phyloP scores from a whole-genome alignment of 495 filamentous ascomycete genomes.

The Penicillium turbatum region DNA sequence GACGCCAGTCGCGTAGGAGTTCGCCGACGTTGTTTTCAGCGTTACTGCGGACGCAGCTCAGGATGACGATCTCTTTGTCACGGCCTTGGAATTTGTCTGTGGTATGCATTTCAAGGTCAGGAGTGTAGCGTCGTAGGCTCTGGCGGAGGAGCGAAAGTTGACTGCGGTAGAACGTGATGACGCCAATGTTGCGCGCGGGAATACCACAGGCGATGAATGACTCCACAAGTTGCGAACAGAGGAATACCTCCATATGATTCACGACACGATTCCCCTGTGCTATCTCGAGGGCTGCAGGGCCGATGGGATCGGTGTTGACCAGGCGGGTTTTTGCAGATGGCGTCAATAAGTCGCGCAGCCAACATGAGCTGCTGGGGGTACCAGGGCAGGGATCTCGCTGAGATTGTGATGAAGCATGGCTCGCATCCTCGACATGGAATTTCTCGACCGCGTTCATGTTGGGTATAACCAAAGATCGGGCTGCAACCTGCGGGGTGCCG shows the following conservation, averaged over 20 bases:
- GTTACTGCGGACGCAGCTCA: conserved; percentile 84
- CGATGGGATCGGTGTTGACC: conserved; percentile 78
- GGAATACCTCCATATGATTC: conserved; percentile 72
- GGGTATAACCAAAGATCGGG: conserved; percentile 54
- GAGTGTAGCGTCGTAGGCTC: conserved; percentile 43
- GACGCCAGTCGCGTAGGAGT: conserved; percentile 81
- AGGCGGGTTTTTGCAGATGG: conserved; percentile 72
- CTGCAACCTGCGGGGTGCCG: conserved; percentile 70
- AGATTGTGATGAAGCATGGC: conserved; percentile 16
- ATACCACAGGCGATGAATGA: conserved; percentile 71
- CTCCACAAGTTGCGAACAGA: conserved; percentile 75
- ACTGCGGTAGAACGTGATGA: conserved; percentile 96
- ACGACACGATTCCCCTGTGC: conserved; percentile 77
- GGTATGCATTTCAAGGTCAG: conserved; percentile 86
- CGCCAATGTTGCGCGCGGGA: conserved; percentile 73
- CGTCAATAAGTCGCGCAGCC: conserved; percentile 72
- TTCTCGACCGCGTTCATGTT: conserved; percentile 54
- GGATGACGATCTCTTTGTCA: conserved; percentile 86
- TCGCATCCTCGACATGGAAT: conserved; percentile 45
- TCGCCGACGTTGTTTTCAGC: conserved; percentile 76
- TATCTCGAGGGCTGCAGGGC: conserved; percentile 59
- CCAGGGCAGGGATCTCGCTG: conserved; percentile 48
- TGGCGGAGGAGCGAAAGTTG: conserved; percentile 68
- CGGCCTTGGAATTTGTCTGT: conserved; percentile 94
- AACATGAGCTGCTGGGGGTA: conserved; percentile 56